Percentiles rank a stretch among this genome's conserved stretches.
These are phyloP conservation scores for Zymoseptoria ardabiliae DNA, from an alignment of 2,329 filamentous ascomycete genomes.

Conservation along the genomic window DNA sequence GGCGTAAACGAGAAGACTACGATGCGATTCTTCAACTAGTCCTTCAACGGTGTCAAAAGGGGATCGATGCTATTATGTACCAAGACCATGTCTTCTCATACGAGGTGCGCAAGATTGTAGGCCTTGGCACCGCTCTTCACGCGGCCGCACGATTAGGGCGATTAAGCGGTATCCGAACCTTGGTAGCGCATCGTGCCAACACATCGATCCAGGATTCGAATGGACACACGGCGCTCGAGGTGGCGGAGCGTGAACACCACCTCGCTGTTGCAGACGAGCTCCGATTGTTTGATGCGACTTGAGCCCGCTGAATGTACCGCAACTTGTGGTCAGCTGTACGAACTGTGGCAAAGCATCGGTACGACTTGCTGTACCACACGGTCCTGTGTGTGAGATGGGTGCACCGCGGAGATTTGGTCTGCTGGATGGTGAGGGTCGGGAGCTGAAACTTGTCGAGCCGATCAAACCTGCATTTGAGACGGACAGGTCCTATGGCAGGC, in stretches of 20 bases:
- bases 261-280: constrained; percentile 5
- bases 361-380: too few relatives aligned
- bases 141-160: constrained; percentile 9
- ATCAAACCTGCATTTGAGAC: too few relatives aligned
- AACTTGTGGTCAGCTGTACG: too few relatives aligned
- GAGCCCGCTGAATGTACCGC: too few relatives aligned
- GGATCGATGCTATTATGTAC: constrained; percentile 11
- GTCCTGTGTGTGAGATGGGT: too few relatives aligned
- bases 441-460: too few relatives aligned
- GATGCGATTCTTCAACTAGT: constrained; percentile 8
- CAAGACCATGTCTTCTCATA: constrained; percentile 12
- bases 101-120: constrained; percentile 10
- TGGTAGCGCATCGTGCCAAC: constrained; percentile 5
- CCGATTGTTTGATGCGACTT: neutral
- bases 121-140: constrained; percentile 12
- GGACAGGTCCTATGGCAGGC: too few relatives aligned
- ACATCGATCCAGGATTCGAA: constrained; percentile 7
- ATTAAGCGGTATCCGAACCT: constrained; percentile 4
- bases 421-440: too few relatives aligned
- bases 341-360: too few relatives aligned
- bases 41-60: constrained; percentile 3
- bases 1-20: constrained; percentile 4
- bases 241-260: constrained; percentile 6
- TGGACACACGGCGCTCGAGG: constrained; percentile 10
- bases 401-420: too few relatives aligned